Conservation (phyloP, 495 filamentous ascomycete species). For the Glutinoglossum americanum region DNA sequence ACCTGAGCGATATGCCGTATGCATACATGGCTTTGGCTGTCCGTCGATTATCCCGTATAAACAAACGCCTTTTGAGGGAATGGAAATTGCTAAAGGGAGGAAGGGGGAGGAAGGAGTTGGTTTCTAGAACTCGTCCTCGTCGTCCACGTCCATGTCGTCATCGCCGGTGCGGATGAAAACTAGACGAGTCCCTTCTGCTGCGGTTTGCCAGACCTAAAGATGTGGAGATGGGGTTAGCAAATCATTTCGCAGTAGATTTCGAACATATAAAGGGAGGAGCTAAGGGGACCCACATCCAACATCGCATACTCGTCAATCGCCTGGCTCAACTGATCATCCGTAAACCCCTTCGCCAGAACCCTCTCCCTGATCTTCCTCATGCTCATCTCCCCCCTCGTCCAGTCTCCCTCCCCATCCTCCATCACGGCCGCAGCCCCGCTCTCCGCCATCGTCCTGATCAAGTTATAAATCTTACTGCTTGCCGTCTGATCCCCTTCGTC, state of each 20-base stretch:
- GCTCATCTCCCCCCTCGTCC: constrained; percentile 48
- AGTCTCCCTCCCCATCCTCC: constrained; percentile 31
- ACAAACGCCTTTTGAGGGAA: too few species aligned
- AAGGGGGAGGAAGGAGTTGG: too few species aligned
- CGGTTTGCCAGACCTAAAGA: constrained; percentile 79
- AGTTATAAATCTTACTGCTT: constrained; percentile 78
- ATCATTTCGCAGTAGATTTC: background rate
- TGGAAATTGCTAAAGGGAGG: too few species aligned
- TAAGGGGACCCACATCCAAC: constrained; percentile 52
- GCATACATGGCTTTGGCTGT: too few species aligned
- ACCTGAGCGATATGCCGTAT: too few species aligned
- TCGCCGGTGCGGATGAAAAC: constrained; percentile 43
- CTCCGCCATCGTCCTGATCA: constrained; percentile 67
- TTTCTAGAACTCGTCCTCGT: constrained; percentile 5
- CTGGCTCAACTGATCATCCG: constrained; percentile 68
- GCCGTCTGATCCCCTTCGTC: constrained; percentile 49
- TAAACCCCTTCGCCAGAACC: constrained; percentile 90
- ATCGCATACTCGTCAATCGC: constrained; percentile 78
- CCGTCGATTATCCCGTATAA: too few species aligned
- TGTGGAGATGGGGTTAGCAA: too few species aligned
- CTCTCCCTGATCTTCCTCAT: constrained; percentile 70
- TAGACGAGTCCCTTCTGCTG: constrained; percentile 62
- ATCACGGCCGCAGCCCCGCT: constrained; percentile 57
- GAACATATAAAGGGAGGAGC: too few species aligned
- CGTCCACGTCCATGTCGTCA: constrained; percentile 31